phyloP scores from a whole-genome alignment of 2,329 filamentous ascomycete genomes.

The Torrubiella hemipterigena region DNA sequence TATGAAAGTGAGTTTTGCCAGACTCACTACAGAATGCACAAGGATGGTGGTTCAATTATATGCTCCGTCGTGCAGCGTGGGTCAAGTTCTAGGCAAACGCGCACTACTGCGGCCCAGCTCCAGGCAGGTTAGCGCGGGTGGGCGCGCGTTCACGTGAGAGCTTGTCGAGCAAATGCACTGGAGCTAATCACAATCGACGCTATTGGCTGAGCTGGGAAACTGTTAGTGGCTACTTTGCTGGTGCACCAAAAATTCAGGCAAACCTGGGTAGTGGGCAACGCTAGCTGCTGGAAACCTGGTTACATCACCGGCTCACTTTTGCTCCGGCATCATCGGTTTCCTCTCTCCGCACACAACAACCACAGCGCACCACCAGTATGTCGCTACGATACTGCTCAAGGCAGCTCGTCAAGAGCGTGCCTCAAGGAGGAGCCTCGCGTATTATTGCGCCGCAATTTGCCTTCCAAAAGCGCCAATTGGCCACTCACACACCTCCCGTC shows the following conservation, averaged over 20 bases:
- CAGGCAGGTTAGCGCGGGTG: neutral
- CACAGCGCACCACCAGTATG: conserved; percentile 15
- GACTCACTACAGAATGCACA: neutral
- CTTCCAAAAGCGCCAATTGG: conserved; percentile 19
- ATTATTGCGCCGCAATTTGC: conserved; percentile 17
- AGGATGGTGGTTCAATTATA: conserved; percentile 1
- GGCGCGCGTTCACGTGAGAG: conserved; percentile 6
- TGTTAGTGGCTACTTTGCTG: neutral
- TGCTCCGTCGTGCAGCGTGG: neutral
- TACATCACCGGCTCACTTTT: neutral
- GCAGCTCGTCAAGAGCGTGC: conserved; percentile 21
- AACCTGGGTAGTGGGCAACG: too few species aligned
- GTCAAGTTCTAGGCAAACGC: conserved; percentile 6
- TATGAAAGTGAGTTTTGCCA: too few species aligned
- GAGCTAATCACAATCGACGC: neutral
- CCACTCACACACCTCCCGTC: conserved; percentile 53
- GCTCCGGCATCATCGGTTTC: too few species aligned
- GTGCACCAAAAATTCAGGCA: too few species aligned
- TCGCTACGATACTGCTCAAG: conserved; percentile 25
- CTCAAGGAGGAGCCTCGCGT: conserved; percentile 4
- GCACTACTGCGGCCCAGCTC: conserved; percentile 1
- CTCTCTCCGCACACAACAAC: neutral
- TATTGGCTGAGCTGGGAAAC: neutral
- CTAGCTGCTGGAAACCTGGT: too few species aligned
- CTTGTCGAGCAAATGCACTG: conserved; percentile 1